phyloP scores from a whole-genome alignment of 139 green algal genomes.

The Chlorella sp. region DNA sequence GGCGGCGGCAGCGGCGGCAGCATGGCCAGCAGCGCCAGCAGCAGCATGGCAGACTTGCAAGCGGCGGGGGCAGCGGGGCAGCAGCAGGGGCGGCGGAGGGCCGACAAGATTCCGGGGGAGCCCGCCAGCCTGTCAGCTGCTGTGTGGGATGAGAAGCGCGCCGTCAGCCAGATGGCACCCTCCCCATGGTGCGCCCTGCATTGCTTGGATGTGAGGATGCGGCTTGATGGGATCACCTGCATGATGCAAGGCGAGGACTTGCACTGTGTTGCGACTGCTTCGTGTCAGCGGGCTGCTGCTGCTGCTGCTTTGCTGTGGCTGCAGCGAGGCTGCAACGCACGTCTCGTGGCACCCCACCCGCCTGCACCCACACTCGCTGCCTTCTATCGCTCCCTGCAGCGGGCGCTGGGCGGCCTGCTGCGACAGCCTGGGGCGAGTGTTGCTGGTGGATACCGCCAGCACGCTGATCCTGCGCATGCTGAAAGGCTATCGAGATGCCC shows the following conservation, averaged over 20 bases:
- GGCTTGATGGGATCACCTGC: too few species aligned
- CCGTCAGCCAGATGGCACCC: background rate
- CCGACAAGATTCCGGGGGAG: conserved; percentile 17
- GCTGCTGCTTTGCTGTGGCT: too few species aligned
- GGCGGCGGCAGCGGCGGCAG: conserved; percentile 11
- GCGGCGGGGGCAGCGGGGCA: conserved; percentile 7
- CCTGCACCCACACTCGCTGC: too few species aligned
- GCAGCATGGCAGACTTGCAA: too few species aligned
- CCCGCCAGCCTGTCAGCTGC: background rate
- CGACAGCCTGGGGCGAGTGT: conserved; percentile 70
- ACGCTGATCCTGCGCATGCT: conserved; percentile 63
- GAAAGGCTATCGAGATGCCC: conserved; percentile 78
- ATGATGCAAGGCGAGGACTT: too few species aligned
- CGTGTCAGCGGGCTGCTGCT: too few species aligned
- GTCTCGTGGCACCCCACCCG: too few species aligned
- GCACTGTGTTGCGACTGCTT: too few species aligned
- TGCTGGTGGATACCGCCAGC: conserved; percentile 61
- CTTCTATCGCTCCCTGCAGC: background rate
- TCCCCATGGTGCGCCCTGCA: conserved; percentile 5
- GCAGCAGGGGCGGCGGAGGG: conserved; percentile 12
- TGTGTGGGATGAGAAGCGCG: conserved; percentile 48
- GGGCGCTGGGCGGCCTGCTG: conserved; percentile 58
- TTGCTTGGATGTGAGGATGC: background rate
- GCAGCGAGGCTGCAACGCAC: too few species aligned
- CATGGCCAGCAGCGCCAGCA: background rate